phyloP scores from a whole-genome alignment of 2,329 filamentous ascomycete species.

The Aspergillus sp. region DNA sequence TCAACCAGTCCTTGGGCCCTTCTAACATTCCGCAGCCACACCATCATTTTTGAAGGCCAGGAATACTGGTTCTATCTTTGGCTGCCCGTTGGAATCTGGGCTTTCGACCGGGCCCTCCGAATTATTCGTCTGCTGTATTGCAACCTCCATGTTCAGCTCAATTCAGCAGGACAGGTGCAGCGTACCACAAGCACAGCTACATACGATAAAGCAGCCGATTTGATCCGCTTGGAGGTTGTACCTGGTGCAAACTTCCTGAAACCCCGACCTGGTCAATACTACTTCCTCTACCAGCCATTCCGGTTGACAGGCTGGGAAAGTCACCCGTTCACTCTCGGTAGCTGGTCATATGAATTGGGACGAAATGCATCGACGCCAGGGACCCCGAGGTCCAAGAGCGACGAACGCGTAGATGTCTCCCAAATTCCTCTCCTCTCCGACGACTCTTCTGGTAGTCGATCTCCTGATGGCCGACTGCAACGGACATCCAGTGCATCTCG shows the following conservation, averaged over 20 bases:
- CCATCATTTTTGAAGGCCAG: slow-evolving; percentile 46
- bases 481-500: not conserved
- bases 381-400: not conserved
- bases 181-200: slow-evolving; percentile 40
- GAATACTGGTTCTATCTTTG: slow-evolving; percentile 54
- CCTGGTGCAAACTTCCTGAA: slow-evolving; percentile 33
- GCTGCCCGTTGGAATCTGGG: slow-evolving; percentile 51
- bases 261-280: slow-evolving; percentile 50
- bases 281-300: slow-evolving; percentile 51
- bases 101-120: slow-evolving; percentile 48
- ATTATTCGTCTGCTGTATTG: slow-evolving; percentile 45
- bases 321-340: slow-evolving; percentile 52
- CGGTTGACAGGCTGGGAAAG: slow-evolving; percentile 50
- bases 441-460: not conserved
- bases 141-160: slow-evolving; percentile 40
- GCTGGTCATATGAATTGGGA: slow-evolving; percentile 25
- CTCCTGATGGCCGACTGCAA: not conserved
- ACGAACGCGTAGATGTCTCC: slow-evolving; percentile 16
- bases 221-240: slow-evolving; percentile 49
- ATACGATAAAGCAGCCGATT: slow-evolving; percentile 46
- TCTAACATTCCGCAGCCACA: slow-evolving; percentile 39
- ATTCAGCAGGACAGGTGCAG: slow-evolving; percentile 10
- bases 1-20: too few relatives aligned
- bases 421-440: slow-evolving; percentile 29
- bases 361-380: not conserved